These are phyloP conservation scores for Backusella tuberculispora DNA, from an alignment of 192 early-diverging fungal genomes.

Conservation along the genomic window DNA sequence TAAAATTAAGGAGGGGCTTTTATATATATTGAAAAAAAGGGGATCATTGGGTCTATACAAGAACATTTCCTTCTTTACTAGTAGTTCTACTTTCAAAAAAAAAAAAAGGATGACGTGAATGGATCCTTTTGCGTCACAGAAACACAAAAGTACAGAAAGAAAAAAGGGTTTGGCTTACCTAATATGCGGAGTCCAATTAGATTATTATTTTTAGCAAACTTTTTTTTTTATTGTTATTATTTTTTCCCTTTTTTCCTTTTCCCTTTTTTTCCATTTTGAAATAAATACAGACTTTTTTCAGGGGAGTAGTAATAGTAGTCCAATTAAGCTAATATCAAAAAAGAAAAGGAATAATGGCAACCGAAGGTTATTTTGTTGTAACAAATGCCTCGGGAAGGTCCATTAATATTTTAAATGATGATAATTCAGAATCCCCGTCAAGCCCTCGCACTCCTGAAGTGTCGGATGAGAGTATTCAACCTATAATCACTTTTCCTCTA, in stretches of 20 bases:
- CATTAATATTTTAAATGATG: conserved; percentile 56
- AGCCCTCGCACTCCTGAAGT: neutral
- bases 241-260: conserved; percentile 15
- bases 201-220: neutral
- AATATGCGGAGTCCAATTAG: neutral
- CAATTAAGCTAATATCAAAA: neutral
- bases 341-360: neutral
- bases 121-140: neutral
- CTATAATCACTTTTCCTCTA: neutral
- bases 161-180: conserved; percentile 2
- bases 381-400: conserved; percentile 55
- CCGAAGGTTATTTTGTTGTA: conserved; percentile 44
- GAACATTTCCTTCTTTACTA: neutral
- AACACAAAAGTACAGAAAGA: conserved; percentile 7
- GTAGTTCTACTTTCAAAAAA: neutral
- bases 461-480: conserved; percentile 14
- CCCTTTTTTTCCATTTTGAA: conserved; percentile 9
- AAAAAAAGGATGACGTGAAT: conserved; percentile 9
- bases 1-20: neutral
- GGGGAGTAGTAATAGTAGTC: neutral
- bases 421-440: neutral
- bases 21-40: neutral
- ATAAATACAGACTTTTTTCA: neutral
- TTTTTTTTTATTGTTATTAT: conserved; percentile 14
- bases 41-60: neutral